phyloP scores from a whole-genome alignment of 257 asterid species.

The Osmanthus fragrans region DNA sequence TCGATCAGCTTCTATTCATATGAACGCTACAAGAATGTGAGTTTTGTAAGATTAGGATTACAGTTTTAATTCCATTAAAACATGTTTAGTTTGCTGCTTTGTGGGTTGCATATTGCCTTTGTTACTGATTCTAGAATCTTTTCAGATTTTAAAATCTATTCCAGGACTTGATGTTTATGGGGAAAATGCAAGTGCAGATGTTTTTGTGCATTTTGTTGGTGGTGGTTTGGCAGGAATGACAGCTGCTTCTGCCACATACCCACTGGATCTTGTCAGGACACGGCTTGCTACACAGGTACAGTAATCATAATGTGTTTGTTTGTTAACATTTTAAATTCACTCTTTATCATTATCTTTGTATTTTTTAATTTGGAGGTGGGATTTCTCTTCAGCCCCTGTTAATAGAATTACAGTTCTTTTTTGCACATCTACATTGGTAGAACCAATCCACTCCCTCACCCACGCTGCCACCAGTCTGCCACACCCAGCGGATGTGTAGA shows the following conservation, averaged over 20 bases:
- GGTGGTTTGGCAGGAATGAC: conserved; percentile 95
- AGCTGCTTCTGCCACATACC: conserved; percentile 87
- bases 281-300: conserved; percentile 91
- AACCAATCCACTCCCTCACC: background rate
- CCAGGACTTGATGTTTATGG: conserved; percentile 54
- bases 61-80: background rate
- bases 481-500: background rate
- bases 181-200: conserved; percentile 48
- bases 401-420: conserved; percentile 2
- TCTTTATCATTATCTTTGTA: background rate
- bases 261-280: conserved; percentile 91
- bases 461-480: background rate
- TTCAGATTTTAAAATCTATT: conserved; percentile 66
- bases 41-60: conserved; percentile 25
- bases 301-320: background rate
- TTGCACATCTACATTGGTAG: background rate
- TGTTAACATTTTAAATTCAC: background rate
- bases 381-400: background rate
- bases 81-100: conserved; percentile 2
- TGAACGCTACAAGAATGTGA: conserved; percentile 74
- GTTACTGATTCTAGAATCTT: conserved; percentile 2
- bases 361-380: background rate
- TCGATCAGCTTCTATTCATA: conserved; percentile 80
- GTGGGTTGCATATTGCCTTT: background rate
- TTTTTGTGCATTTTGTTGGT: conserved; percentile 70